Base-by-base conservation (phyloP, 139 green algal species). In the Volvox reticuliferus region DNA sequence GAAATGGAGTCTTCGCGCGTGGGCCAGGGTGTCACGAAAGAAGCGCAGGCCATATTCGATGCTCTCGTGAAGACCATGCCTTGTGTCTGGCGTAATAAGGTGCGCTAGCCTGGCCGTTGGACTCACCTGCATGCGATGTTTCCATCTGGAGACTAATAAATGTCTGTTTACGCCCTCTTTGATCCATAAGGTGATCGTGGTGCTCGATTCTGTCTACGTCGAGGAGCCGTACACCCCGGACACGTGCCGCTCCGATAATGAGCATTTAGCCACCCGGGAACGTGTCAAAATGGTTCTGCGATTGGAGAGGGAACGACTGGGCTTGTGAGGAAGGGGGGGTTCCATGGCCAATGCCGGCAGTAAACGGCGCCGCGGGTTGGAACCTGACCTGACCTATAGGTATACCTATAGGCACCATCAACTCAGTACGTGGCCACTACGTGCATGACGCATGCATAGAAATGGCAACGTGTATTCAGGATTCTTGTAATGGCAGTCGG, bases 61-160 rank as follows among this genome's bases (percentile, higher is more conserved):
- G 94, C 96, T 0, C 88, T 98, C 0, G 92, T 91, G 61, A 98
- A 98, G 94, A 98, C 97, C 12, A 91, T 98, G 94, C 97, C 97
- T 0, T 97, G 96, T 75, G 50, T 86, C 1, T 98, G 97, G 97
- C 92, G 94, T 1, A 92, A 90, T 35, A 95, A 94, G 85, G 85
- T 89, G 19, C 3, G 83, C 63, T 3, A 14, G 1, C n/a, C 36
- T 24, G 35, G 16, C 65, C 21, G 9, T 12, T 12, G 65, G 65
- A 12, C 12, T 12, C 12, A 73, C 65, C 65, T 73, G 44, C 44
- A 14, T 37, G 32, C 12, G 6, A 20, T 62, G 21, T 12, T 14
- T 32, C 18, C 12, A 36, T 12, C 5, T 5, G 35, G 1, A 13
- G 21, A 50, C 37, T 18, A 24, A 24, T n/a, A 26, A 14, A 30